Evolutionary conservation across 495 filamentous ascomycete species (phyloP).

Genomic region (Clohesyomyces aquaticus): DNA sequence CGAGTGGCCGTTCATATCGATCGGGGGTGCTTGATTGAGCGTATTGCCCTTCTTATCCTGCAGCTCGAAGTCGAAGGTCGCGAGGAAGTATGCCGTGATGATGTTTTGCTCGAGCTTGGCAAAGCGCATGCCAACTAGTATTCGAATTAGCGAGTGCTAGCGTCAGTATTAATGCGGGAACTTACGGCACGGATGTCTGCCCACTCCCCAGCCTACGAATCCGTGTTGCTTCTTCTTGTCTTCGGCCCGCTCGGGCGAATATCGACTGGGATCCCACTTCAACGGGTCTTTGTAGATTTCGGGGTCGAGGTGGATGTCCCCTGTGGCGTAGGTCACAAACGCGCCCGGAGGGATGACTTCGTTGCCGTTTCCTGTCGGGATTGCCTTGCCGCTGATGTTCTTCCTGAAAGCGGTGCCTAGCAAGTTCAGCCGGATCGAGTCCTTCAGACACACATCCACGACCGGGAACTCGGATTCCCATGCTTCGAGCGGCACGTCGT

Average conservation of each 20-base stretch:
- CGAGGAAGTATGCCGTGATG: slow-evolving; percentile 51
- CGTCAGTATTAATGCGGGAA: background rate
- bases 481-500: slow-evolving; percentile 47
- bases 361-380: slow-evolving; percentile 45
- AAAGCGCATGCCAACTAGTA: slow-evolving; percentile 44
- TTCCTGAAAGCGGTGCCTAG: slow-evolving; percentile 40
- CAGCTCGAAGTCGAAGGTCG: slow-evolving; percentile 38
- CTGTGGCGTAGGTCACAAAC: slow-evolving; percentile 46
- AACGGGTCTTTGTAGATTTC: slow-evolving; percentile 50
- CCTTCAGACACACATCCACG: slow-evolving; percentile 51
- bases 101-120: slow-evolving; percentile 55
- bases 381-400: slow-evolving; percentile 48
- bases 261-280: slow-evolving; percentile 53
- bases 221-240: slow-evolving; percentile 49
- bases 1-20: slow-evolving; percentile 23
- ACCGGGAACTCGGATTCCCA: slow-evolving; percentile 55
- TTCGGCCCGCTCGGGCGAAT: slow-evolving; percentile 49
- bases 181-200: slow-evolving; percentile 51
- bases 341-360: slow-evolving; percentile 52
- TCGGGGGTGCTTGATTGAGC: slow-evolving; percentile 1
- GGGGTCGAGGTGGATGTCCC: slow-evolving; percentile 49
- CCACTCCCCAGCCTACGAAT: slow-evolving; percentile 54
- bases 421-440: slow-evolving; percentile 52
- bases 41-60: slow-evolving; percentile 20
- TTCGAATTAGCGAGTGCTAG: background rate